Evolutionary conservation across 306 rosid genomes (phyloP), one percentile per base, ranked within the genome.

Genomic region (Rosa chinensis): DNA sequence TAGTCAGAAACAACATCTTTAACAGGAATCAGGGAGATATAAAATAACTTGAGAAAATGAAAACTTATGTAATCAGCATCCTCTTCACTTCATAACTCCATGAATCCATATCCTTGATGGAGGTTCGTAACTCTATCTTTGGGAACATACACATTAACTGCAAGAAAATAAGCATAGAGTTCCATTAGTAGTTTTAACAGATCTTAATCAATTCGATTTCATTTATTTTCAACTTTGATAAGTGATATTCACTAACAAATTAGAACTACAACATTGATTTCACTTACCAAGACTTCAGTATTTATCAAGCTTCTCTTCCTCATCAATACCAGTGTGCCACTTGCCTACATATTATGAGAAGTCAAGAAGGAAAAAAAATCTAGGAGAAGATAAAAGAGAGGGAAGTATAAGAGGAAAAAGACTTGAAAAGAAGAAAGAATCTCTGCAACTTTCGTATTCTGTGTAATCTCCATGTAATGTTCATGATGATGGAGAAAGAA

Each of bases 31-130:
- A 3, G 3, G 55, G 5, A 43, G 10, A 25, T 58, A 12, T 0
- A 16, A 1, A 74, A 52, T 0, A 75, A 59, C 28, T 23, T 4
- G 23, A 74, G 44, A 44, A 21, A 23, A 16, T 6, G 12, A 17
- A 9, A 56, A 84, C 92, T 75, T 85, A 93, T 98, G 55, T 93
- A 96, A 79, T 96, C 99, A 75, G 98, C 98, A 84, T 96, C 99
- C 84, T 96, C 78, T 75, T 96, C 98, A 21, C 94, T 93, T 12
- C 99, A 89, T 67, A 96, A 93, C 79, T 93, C 99, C 52, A 96
- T 92, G 80, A 96, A 96, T 44, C 99, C 98, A 85, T 96, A 96
- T 66, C 99, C 99, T 85, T 96, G 98, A 84, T 93, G 99, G 23
- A 91, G 92, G 79, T 89, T 91, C 20, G 96, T 96, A 25, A 96